Evolutionary conservation across 768 basidiomycete genomes (phyloP), one percentile per base, ranked within the genome.

Genomic region (Austroboletus eburneus): DNA sequence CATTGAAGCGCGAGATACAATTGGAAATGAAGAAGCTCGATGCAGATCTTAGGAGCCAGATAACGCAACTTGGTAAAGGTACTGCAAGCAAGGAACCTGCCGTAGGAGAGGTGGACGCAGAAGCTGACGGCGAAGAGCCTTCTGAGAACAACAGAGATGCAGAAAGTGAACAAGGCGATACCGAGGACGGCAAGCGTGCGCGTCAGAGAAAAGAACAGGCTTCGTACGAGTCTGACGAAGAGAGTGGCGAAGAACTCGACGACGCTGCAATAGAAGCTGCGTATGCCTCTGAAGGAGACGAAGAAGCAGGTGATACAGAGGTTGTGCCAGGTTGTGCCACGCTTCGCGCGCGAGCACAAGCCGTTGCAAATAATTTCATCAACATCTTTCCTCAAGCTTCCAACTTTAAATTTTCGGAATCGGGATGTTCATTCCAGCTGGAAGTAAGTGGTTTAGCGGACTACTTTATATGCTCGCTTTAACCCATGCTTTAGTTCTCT

Each of bases 1-100:
- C 74, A 36, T 72, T 99, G 57, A 91, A 87, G 69, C 89, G 84
- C 65, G 92, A 97, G 67, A 86, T 98, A 55, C 69, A 80, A 46
- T 66, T 72, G 12, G 95, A 97, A 70, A 79, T 98, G 76, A 91
- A 87, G 70, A 86, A 81, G 63, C 73, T 91, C 25, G 85, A 86
- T 54, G 78, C 81, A 17, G 87, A 92, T 59, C 67, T 88, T 51
- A 90, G 81, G 67, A 77, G 72, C 50, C 87, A 93, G 63, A 85
- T 85, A 43, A 74, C 79, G 25, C 84, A 91, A 51, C 72, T 95
- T 14, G 96, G 95, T 5, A 85, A 90, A 59, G 94, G 92, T 9
- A 83, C 80, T 43, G 64, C 69, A 13, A 68, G 70, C 47, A 69
- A 61, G 42, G 71, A 71, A 51, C 72, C 73, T 29, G 61, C 67